Percentiles rank a stretch among this genome's conserved stretches.
phyloP scores from a whole-genome alignment of 2,329 filamentous ascomycete genomes.

The Hymenoscyphus linearis region DNA sequence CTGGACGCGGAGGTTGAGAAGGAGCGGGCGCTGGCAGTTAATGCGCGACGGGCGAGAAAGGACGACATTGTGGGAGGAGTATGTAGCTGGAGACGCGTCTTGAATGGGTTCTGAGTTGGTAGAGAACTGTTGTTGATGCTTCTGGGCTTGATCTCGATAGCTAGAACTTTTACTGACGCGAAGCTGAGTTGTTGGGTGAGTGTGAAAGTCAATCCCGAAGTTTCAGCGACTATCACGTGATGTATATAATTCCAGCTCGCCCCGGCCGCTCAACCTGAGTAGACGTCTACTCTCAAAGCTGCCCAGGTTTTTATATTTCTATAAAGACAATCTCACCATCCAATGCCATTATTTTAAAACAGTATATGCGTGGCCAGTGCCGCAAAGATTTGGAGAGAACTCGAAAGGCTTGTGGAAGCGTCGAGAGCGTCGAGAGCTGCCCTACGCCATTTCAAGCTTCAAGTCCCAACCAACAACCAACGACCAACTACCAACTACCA shows the following conservation, averaged over 20 bases:
- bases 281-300: too few species aligned
- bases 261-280: too few species aligned
- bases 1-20: slow-evolving; percentile 65
- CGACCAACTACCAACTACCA: not conserved
- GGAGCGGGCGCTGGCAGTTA: slow-evolving; percentile 48
- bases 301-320: too few species aligned
- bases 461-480: not conserved
- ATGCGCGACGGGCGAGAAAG: slow-evolving; percentile 34
- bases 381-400: not conserved
- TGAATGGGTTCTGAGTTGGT: not conserved
- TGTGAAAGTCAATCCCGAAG: too few species aligned
- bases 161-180: not conserved
- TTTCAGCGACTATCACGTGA: too few species aligned
- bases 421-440: not conserved
- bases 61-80: slow-evolving; percentile 23
- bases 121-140: not conserved
- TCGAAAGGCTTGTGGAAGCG: not conserved
- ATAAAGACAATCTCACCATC: too few species aligned
- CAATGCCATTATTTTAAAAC: not conserved
- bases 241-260: too few species aligned
- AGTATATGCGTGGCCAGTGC: not conserved
- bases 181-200: not conserved
- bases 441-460: not conserved
- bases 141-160: not conserved
- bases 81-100: not conserved